Base-by-base conservation (phyloP, 1,284 basidiomycete genomes). In the Inonotus hispidus region DNA sequence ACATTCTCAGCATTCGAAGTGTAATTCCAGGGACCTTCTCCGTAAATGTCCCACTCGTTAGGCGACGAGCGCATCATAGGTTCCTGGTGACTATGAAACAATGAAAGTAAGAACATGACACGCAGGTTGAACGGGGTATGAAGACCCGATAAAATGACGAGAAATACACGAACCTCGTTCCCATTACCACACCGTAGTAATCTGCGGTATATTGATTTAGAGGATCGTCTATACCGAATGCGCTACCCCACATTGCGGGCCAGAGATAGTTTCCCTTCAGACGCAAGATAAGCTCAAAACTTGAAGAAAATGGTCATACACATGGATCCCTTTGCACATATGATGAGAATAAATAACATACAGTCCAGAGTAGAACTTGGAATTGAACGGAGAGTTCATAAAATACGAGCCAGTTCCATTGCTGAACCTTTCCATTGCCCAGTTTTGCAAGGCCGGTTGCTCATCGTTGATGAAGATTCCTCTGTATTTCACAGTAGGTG, bases 231-330 rank as follows among this genome's bases (percentile, higher is more conserved):
- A 87, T 74, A 21, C 76, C 80, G 66, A 91, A 91, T 39, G 85
- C 83, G 62, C 83, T 85, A 45, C 63, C 67, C 69, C 21, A 69
- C 74, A 23, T 66, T 77, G 77, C 80, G 19, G 84, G 84, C 86
- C 87, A 89, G 21, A 88, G 71, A 68, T 86, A 85, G 71, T 90
- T 90, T 10, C 77, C 85, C 67, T 85, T 88, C 63, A 90, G 69
- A 11, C 88, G 77, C 47, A 90, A 73, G 45, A 90, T 74, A 46
- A 90, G 71, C 70, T 90, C 88, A 60, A 84, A 87, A 46, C 83
- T 83, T 50, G 52, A 14, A 50, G 41, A 56, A n/a, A 13, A 56
- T 5, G 10, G 39, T 16, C 3, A 8, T 4, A 32, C 32, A 8
- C 32, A 32, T 32, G 32, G 8, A 8, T 32, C 4, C 3, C 32